A percentile compares a stretch with the other conserved stretches of the same genome.
Conservation (phyloP, 164 flowering plant species). For the Chimonanthus praecox region DNA sequence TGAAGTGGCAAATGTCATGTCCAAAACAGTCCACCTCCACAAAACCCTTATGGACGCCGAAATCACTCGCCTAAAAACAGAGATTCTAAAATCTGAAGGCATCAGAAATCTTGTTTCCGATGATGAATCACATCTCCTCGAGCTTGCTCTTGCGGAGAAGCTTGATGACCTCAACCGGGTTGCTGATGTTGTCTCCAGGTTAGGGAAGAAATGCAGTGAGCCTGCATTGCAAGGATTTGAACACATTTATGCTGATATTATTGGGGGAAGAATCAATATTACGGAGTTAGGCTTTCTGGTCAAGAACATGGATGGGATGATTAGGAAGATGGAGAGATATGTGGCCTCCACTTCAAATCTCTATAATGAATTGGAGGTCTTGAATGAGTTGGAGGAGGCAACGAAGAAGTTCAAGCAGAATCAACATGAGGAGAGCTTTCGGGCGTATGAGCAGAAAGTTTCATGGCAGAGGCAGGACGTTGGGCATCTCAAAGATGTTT, state of each 20-base stretch:
- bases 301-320: slow-evolving; percentile 95
- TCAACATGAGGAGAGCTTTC: slow-evolving; percentile 69
- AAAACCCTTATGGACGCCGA: slow-evolving; percentile 62
- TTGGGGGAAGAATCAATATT: slow-evolving; percentile 61
- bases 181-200: slow-evolving; percentile 69
- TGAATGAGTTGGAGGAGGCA: slow-evolving; percentile 77
- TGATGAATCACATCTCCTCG: slow-evolving; percentile 52
- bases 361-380: slow-evolving; percentile 70
- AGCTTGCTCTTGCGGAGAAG: slow-evolving; percentile 69
- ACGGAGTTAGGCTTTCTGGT: slow-evolving; percentile 79
- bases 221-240: slow-evolving; percentile 87
- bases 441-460: slow-evolving; percentile 78
- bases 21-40: slow-evolving; percentile 69
- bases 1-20: slow-evolving; percentile 88
- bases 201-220: slow-evolving; percentile 79
- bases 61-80: slow-evolving; percentile 47
- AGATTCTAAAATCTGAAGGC: slow-evolving; percentile 64
- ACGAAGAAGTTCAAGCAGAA: slow-evolving; percentile 67
- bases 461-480: slow-evolving; percentile 87
- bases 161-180: slow-evolving; percentile 73
- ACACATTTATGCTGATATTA: slow-evolving; percentile 80
- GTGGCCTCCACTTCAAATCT: slow-evolving; percentile 58
- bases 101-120: slow-evolving; percentile 54
- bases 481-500: slow-evolving; percentile 61
- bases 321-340: slow-evolving; percentile 83